phyloP scores from a whole-genome alignment of 345 rosid genomes.

The Jatropha curcas region DNA sequence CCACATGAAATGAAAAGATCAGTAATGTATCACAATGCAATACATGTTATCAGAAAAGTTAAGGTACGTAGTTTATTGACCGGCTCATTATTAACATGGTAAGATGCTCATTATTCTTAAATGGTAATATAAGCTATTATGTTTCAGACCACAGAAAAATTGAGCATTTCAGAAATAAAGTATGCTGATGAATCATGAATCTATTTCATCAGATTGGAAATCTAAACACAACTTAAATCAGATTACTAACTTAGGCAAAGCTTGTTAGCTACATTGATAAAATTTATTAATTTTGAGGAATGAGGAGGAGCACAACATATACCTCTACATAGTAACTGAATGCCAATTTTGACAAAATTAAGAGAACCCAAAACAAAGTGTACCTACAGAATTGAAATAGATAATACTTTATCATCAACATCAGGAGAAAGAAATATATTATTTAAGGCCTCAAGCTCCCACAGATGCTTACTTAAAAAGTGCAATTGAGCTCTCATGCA shows the following conservation, averaged over 20 bases:
- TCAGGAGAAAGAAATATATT: background rate
- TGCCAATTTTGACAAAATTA: conserved; percentile 81
- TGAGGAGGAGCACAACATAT: background rate
- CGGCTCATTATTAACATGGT: background rate
- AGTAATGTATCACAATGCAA: background rate
- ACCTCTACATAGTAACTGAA: conserved; percentile 97
- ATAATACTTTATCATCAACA: conserved; percentile 2
- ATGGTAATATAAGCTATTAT: background rate
- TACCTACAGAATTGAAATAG: conserved; percentile 44
- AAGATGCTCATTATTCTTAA: background rate
- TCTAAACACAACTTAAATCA: background rate
- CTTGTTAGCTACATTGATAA: background rate
- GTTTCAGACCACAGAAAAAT: background rate
- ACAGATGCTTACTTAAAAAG: conserved; percentile 74
- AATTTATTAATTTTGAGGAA: background rate
- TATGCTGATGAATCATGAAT: background rate
- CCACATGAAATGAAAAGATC: background rate
- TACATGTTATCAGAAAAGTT: background rate
- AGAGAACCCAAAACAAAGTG: conserved; percentile 90
- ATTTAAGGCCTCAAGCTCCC: background rate
- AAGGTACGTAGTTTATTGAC: background rate
- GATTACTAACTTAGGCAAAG: background rate
- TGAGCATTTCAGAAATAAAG: background rate
- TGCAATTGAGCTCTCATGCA: conserved; percentile 92
- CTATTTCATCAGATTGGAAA: background rate